Conservation (phyloP, 2,329 filamentous ascomycete species). For the Penicillium sp. region DNA sequence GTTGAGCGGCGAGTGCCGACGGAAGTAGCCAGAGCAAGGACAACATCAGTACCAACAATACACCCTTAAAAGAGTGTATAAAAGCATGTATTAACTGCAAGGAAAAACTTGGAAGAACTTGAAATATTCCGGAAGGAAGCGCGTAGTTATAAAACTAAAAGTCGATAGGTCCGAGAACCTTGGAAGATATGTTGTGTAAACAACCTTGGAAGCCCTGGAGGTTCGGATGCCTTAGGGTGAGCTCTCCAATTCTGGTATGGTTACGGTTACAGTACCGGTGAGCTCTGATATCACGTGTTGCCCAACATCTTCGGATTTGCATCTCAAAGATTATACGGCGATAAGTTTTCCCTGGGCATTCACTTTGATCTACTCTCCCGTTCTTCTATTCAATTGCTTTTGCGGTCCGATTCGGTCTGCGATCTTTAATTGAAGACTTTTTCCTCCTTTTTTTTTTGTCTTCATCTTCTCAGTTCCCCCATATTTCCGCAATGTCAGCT, state of each 20-base stretch:
- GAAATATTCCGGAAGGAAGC: neutral
- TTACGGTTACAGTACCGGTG: conserved; percentile 37
- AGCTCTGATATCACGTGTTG: conserved; percentile 35
- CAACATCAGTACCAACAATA: conserved; percentile 7
- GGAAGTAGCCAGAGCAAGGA: conserved; percentile 25
- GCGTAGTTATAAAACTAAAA: neutral
- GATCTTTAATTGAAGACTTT: conserved; percentile 19
- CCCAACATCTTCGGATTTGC: conserved; percentile 38
- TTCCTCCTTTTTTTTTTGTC: conserved; percentile 6
- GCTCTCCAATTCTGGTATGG: conserved; percentile 7
- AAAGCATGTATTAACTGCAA: neutral
- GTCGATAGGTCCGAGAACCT: neutral
- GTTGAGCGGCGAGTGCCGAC: conserved; percentile 62
- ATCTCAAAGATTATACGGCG: conserved; percentile 27
- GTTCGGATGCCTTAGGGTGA: neutral
- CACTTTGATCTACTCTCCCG: neutral
- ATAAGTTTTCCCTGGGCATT: conserved; percentile 6
- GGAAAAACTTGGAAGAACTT: neutral
- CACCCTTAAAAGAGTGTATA: neutral
- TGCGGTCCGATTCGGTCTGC: conserved; percentile 22
- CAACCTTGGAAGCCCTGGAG: neutral
- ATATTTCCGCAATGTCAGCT: conserved; percentile 54
- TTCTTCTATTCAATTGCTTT: conserved; percentile 12
- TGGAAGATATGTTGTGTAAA: neutral
- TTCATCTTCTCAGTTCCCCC: conserved; percentile 53